Evolutionary conservation across 1,139 yeast species (phyloP).

Genomic region (Pneumocystis canis): DNA sequence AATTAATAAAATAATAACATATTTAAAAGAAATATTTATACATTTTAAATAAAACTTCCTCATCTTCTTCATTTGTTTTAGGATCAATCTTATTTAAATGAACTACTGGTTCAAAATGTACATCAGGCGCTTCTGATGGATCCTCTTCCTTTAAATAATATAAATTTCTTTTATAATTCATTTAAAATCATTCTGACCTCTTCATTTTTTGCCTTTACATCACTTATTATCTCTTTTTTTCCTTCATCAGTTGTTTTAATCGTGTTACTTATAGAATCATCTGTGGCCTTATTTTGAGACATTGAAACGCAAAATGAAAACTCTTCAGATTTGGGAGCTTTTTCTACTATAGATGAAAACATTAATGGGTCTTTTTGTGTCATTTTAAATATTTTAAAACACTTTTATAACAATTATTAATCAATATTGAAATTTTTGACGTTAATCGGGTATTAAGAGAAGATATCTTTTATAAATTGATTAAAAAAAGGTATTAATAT

Average conservation of each 20-base stretch:
- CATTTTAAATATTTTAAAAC: background rate
- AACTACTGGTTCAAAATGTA: constrained; percentile 92
- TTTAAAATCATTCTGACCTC: background rate
- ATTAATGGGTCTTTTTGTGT: background rate
- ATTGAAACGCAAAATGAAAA: background rate
- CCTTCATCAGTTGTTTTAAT: background rate
- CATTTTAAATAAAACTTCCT: constrained; percentile 65
- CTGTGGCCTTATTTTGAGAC: background rate
- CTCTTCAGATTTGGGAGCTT: background rate
- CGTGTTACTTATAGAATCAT: background rate
- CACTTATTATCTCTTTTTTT: background rate
- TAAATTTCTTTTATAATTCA: background rate
- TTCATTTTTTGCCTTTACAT: background rate
- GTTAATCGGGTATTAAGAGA: background rate
- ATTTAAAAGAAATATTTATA: constrained; percentile 27
- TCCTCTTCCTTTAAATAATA: no score
- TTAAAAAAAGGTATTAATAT: no score
- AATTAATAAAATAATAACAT: background rate
- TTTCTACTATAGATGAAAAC: background rate
- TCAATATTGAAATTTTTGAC: background rate
- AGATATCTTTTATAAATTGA: no score
- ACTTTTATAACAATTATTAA: background rate
- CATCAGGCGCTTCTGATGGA: constrained; percentile 76
- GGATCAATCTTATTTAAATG: constrained; percentile 91
- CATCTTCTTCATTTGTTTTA: constrained; percentile 92